Evolutionary conservation across 139 green algal genomes (phyloP), one percentile per base, ranked within the genome.

Genomic region (Volvox africanus): DNA sequence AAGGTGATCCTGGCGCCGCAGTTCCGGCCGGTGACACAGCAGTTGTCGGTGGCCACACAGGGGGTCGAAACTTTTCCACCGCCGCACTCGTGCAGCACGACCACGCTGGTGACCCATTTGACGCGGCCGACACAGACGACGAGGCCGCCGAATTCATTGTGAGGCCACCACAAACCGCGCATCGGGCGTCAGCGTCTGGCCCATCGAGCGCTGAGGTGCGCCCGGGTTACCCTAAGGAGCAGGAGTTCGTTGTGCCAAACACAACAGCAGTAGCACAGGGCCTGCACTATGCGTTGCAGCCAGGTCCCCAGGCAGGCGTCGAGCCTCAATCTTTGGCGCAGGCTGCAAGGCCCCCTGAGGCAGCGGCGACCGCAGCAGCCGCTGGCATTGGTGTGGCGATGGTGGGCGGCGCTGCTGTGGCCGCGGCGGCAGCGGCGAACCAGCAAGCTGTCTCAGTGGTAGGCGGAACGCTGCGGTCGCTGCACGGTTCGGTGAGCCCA

Each of bases 101-200:
- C 5, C 2, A 50, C 30, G 17, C 28, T 11, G 9, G 44, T 1
- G 86, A 90, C 30, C 86, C 86, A 22, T 90, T 90, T 61, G 71
- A 90, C 30, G 86, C 71, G 0, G 86, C 37, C 30, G 73, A 84
- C 50, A 36, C 86, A 24, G 86, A 90, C 50, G 86, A 84, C 0
- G 86, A 90, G 14, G 71, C 26, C 71, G 71, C 28, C 71, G 71
- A 21, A 5, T 30, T 79, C 21, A 30, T 79, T 2, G 20, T 30
- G 20, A 30, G 2, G 79, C 22, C 79, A 26, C 11, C 65, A 75
- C 22, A 26, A 75, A 28, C 11, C 11, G 44, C 44, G 44, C 5
- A 9, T 55, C 5, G 44, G 44, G 44, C 9, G 44, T 9, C 44
- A 55, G 44, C 44, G 44, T 55, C 44, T 55, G 44, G 44, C 44